Evolutionary conservation across 2,329 filamentous ascomycete species (phyloP), one percentile per base, ranked within the genome.

Genomic region (Bretziella fagacearum): DNA sequence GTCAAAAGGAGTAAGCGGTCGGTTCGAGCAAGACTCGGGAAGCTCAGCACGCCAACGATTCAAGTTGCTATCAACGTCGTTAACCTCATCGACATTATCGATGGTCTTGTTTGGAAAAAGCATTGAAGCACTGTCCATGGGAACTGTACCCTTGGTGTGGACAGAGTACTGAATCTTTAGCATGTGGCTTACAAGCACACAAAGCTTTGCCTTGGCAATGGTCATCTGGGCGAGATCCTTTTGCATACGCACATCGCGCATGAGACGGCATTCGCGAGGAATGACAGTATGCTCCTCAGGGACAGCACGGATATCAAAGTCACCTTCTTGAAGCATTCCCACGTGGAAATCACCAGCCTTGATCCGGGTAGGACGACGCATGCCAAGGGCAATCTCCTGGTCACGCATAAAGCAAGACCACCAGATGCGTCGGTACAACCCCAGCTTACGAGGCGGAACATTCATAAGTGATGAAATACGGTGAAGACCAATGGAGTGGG

Each of bases 341-440:
- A 95, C 86, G 58, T 95, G 84, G 58, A 84, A 94, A 60, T 95
- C 87, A 56, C 91, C 84, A 51, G 86, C 80, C 68, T 93, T 93
- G 62, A 95, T 93, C 46, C 87, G 73, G 32, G 86, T 94, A 3
- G 87, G 87, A 46, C 89, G 77, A 48, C 89, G 77, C 87, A 95
- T 95, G 48, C 89, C 89, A 10, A 96, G 67, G 2, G 89, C 89
- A 53, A 95, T 86, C 35, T 95, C 71, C 42, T 87, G 81, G 62
- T 96, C 89, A 47, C 87, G 80, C 77, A 94, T 94, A 58, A 93
- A 94, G 53, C 84, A 93, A 26, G 84, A 93, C 89, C 89, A 96
- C 89, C 89, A 96, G 55, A 95, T 91, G 46, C 87, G 74, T 65
- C 93, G 94, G 83, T 87, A 93, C 44, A 95, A 66, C 56, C 78